phyloP scores from a whole-genome alignment of 129 eudicot genomes.

The Flaveria linearis region DNA sequence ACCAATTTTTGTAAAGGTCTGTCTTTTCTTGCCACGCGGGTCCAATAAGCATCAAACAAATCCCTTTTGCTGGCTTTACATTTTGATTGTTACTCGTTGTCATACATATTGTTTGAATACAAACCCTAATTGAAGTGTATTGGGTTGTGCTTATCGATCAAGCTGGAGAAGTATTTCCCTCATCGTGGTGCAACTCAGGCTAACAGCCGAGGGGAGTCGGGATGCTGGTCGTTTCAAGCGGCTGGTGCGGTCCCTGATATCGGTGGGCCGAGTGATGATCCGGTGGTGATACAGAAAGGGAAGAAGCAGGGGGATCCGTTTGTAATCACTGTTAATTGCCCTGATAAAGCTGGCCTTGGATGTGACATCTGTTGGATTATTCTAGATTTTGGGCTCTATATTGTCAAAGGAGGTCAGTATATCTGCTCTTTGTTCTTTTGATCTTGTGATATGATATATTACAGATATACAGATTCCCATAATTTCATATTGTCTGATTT shows the following conservation, averaged over 20 bases:
- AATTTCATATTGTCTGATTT: neutral
- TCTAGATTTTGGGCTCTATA: conserved; percentile 74
- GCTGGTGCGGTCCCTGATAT: conserved; percentile 44
- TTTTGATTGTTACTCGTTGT: neutral
- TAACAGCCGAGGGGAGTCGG: conserved; percentile 20
- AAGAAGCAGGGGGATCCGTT: conserved; percentile 69
- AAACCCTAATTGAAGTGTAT: neutral
- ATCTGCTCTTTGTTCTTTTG: neutral
- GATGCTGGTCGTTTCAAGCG: conserved; percentile 41
- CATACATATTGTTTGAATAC: neutral
- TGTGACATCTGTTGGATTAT: conserved; percentile 77
- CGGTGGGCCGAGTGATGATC: conserved; percentile 58
- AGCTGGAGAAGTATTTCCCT: conserved; percentile 32
- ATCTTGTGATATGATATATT: neutral
- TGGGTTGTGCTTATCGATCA: neutral
- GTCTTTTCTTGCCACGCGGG: conserved; percentile 25
- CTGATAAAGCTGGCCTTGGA: conserved; percentile 72
- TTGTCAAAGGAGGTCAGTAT: conserved; percentile 65
- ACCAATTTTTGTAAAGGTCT: neutral
- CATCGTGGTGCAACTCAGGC: conserved; percentile 8
- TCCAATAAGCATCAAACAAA: conserved; percentile 22
- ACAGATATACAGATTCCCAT: neutral
- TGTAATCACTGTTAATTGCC: conserved; percentile 78
- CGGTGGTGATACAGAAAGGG: conserved; percentile 72
- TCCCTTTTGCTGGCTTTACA: neutral